Conservation (phyloP, 2,329 filamentous ascomycete genomes). For the Exophiala oligosperma region DNA sequence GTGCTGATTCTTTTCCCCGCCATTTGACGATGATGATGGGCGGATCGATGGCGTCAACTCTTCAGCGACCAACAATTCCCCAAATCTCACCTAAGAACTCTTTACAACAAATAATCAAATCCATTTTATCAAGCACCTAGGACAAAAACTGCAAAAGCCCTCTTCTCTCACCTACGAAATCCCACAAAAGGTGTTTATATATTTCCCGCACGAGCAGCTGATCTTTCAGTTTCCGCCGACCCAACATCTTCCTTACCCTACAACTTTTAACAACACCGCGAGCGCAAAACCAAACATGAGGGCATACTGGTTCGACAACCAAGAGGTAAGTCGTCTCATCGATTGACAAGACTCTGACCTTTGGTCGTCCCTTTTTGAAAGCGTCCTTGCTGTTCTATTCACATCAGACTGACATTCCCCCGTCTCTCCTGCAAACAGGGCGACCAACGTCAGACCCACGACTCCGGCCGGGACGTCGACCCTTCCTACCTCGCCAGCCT, state of each 20-base stretch:
- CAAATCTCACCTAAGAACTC: too few relatives aligned
- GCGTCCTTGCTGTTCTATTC: constrained; percentile 18
- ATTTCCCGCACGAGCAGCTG: too few relatives aligned
- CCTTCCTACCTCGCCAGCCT: constrained; percentile 67
- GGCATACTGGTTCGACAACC: constrained; percentile 71
- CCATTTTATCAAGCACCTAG: too few relatives aligned
- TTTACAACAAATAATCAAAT: too few relatives aligned
- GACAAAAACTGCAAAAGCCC: too few relatives aligned
- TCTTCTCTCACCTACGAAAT: too few relatives aligned
- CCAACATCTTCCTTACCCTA: background rate
- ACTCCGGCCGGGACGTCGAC: constrained; percentile 72
- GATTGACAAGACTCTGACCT: background rate
- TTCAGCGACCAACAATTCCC: too few relatives aligned
- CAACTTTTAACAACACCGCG: background rate
- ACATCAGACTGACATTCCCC: background rate
- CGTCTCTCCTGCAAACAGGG: constrained; percentile 55
- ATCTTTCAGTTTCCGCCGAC: too few relatives aligned
- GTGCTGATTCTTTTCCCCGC: too few relatives aligned
- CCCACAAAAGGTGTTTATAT: too few relatives aligned
- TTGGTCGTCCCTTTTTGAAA: background rate
- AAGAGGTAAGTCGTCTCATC: constrained; percentile 47
- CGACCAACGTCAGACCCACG: constrained; percentile 89
- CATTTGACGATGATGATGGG: too few relatives aligned
- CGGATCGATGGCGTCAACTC: too few relatives aligned
- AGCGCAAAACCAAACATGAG: constrained; percentile 53